These are phyloP conservation scores for Huntiella bhutanensis DNA, from an alignment of 2,329 filamentous ascomycete species.

Conservation along the genomic window DNA sequence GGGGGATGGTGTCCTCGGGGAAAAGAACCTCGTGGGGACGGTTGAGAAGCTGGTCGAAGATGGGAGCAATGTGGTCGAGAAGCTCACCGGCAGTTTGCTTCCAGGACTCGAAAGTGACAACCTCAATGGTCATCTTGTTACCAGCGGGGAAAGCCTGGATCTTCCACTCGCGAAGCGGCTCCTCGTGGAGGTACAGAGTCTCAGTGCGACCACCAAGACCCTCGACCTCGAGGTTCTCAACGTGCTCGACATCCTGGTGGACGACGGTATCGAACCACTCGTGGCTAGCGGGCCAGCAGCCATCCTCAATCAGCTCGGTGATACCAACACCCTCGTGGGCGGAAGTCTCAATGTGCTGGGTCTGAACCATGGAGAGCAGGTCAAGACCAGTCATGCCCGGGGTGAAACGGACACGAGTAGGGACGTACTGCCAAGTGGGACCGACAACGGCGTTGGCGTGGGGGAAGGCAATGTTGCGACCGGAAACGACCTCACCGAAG, in stretches of 20 bases:
- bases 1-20: conserved; percentile 3
- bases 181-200: conserved; percentile 38
- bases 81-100: conserved; percentile 29
- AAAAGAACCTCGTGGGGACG: conserved; percentile 19
- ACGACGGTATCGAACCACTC: conserved; percentile 36
- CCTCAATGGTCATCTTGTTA: conserved; percentile 32
- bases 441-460: conserved; percentile 37
- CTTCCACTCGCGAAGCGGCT: conserved; percentile 38
- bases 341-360: conserved; percentile 37
- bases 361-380: conserved; percentile 33
- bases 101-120: conserved; percentile 41
- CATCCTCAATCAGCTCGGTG: conserved; percentile 31
- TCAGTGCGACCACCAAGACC: conserved; percentile 27
- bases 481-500: conserved; percentile 48
- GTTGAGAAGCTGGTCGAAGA: conserved; percentile 23
- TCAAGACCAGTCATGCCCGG: conserved; percentile 30
- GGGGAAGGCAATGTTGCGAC: conserved; percentile 36
- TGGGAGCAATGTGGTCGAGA: conserved; percentile 28
- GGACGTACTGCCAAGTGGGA: conserved; percentile 49
- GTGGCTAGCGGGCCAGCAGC: conserved; percentile 22
- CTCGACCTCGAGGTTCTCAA: conserved; percentile 30
- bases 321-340: conserved; percentile 36
- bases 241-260: conserved; percentile 41
- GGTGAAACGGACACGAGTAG: conserved; percentile 39
- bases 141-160: conserved; percentile 39